Evolutionary conservation across 306 rosid genomes (phyloP).

Genomic region (Comarum palustre): DNA sequence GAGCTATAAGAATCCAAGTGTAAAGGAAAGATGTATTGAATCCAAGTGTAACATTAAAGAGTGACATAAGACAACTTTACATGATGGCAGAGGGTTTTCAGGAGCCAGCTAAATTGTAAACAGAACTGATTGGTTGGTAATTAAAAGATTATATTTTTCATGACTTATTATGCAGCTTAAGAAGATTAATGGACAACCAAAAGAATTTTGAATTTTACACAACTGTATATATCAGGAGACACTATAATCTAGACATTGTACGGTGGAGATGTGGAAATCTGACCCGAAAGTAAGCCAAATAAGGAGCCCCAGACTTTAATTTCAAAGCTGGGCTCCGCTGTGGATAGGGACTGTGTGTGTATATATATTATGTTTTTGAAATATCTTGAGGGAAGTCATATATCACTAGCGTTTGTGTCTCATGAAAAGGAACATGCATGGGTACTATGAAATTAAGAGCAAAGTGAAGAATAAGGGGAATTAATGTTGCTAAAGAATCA

Average conservation of each 20-base stretch:
- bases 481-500: not conserved
- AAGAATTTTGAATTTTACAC: not conserved
- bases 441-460: not conserved
- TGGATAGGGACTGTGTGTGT: too few relatives aligned
- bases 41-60: not conserved
- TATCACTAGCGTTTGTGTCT: conserved; percentile 1
- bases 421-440: not conserved
- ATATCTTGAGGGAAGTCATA: not conserved
- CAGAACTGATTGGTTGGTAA: not conserved
- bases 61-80: not conserved
- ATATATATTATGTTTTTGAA: too few relatives aligned
- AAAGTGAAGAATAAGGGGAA: not conserved
- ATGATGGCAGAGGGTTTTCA: not conserved
- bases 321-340: too few relatives aligned
- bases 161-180: not conserved
- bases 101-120: not conserved
- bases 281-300: too few relatives aligned
- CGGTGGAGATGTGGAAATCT: too few relatives aligned
- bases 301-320: too few relatives aligned
- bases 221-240: not conserved
- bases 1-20: not conserved
- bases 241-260: too few relatives aligned
- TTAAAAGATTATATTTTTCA: not conserved
- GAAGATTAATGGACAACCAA: not conserved
- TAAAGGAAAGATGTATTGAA: not conserved